Evolutionary conservation across 495 filamentous ascomycete genomes (phyloP), one percentile per base, ranked within the genome.

Genomic region (Trypethelium eluteriae): DNA sequence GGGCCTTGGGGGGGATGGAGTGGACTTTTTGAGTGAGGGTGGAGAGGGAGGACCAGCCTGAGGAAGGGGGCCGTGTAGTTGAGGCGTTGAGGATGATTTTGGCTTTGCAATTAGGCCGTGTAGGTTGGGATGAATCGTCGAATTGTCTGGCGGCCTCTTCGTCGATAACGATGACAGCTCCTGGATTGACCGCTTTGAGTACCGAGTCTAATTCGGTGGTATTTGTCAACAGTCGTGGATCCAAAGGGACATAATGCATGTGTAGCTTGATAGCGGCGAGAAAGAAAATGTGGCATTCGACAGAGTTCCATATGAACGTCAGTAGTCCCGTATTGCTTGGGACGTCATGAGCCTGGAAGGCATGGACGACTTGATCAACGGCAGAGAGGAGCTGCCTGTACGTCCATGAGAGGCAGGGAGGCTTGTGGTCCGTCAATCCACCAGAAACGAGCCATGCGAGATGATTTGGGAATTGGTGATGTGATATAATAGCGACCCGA

Each of bases 301-400:
- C 53, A 34, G 53, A 59, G 32, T 59, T 59, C 53, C 53, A 59
- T 35, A 59, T 59, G 53, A 59, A 59, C 6, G 53, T 59, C 34
- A 59, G 25, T 2, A 59, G 53, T 3, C 53, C 53, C 36, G 53
- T 59, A 36, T 6, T 32, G 7, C 14, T 59, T 36, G n/a, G 7
- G 3, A 36, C 32, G 36, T 59, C 32, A 14, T 9, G 36, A 59
- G 53, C 32, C 18, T 36, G 18, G 18, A 59, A 36, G 36, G 25
- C 32, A 36, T 59, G 18, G 32, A 36, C 53, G 32, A 59, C 32
- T 9, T 36, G 53, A 14, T 59, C 53, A 35, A 36, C 53, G 32
- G 53, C 53, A 36, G 53, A 59, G 5, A 59, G 53, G 5, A 59
- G 53, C 32, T 59, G 53, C 14, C 53, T 10, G 14, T 59, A 59